Base-by-base conservation (phyloP, 2,329 filamentous ascomycete genomes). In the Diaporthe citrichinensis region DNA sequence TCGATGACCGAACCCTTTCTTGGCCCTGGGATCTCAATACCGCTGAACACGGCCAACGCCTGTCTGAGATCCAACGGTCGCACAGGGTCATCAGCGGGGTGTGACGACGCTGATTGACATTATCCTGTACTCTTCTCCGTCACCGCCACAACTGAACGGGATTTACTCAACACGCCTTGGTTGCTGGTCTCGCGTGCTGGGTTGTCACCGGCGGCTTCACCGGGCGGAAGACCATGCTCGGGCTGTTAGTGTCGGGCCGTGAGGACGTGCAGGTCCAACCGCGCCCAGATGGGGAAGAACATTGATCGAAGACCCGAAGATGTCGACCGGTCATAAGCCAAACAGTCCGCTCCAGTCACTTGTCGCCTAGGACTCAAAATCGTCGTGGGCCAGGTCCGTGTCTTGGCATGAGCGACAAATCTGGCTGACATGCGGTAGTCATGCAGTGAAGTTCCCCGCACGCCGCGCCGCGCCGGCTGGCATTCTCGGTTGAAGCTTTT, bases 51-150 rank as follows among this genome's bases (percentile, higher is more conserved):
- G 20, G 57, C 41, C 67, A 72, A 59, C 46, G 68, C 73, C 62
- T 76, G 72, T 76, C 72, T 74, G 53, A 76, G 75, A 75, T 76
- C 72, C 68, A 41, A 55, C 53, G 25, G 72, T 76, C 23, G 23
- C 67, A 76, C 75, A 55, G 34, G 39, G 17, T 65, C 65, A 25
- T 46, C 57, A 25, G 49, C 20, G 9, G n/a, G 46, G 71, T 71
- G 14, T 25, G 39, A 71, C 72, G 36, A n/a, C 51, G 14, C 23
- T 57, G 39, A 57, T 28, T 49, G 71, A 31, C 20, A 34, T 20
- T 25, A 6, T 41, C 23, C 36, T 44, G 25, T 55, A 6, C 49
- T 36, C 46, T 36, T 10, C n/a, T 57, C 51, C 58, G 46, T 73
- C 58, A 73, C 71, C 58, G 71, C 58, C 58, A 65, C 46, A 44